phyloP scores from a whole-genome alignment of 257 asterid species.

The Agastache rugosa region DNA sequence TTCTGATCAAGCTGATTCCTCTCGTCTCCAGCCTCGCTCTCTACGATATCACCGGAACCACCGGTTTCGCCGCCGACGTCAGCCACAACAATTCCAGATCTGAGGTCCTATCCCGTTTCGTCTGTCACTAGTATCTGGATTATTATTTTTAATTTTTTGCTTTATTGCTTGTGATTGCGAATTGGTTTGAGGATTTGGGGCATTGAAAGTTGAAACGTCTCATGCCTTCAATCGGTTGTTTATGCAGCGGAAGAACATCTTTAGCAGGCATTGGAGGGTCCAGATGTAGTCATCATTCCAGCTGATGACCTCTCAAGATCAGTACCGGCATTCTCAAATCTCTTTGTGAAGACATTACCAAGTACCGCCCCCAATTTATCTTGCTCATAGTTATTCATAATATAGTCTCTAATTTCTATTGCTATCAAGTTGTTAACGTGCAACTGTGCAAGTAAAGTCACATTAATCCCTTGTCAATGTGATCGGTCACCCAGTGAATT shows the following conservation, averaged over 20 bases:
- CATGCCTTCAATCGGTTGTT: slow-evolving; percentile 55
- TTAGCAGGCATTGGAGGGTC: slow-evolving; percentile 74
- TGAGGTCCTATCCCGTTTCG: background rate
- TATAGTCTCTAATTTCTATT: background rate
- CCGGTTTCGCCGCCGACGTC: background rate
- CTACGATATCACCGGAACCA: background rate
- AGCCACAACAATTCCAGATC: background rate
- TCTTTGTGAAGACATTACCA: slow-evolving; percentile 76
- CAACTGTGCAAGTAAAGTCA: background rate
- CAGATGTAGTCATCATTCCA: slow-evolving; percentile 83
- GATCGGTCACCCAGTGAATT: slow-evolving; percentile 89
- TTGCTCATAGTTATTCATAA: background rate
- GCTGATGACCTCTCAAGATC: slow-evolving; percentile 91
- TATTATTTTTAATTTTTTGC: background rate
- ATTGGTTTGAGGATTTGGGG: background rate
- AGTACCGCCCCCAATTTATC: slow-evolving; percentile 72
- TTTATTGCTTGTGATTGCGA: background rate
- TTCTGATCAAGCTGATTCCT: background rate
- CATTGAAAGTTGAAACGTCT: background rate
- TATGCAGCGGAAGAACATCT: slow-evolving; percentile 69
- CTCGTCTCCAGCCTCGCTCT: background rate
- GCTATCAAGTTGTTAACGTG: background rate
- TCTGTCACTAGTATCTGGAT: background rate
- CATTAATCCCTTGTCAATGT: slow-evolving; percentile 71
- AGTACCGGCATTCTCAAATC: slow-evolving; percentile 86